Evolutionary conservation across 2,329 filamentous ascomycete genomes (phyloP), one percentile per base, ranked within the genome.

Genomic region (Cadophora sp.): DNA sequence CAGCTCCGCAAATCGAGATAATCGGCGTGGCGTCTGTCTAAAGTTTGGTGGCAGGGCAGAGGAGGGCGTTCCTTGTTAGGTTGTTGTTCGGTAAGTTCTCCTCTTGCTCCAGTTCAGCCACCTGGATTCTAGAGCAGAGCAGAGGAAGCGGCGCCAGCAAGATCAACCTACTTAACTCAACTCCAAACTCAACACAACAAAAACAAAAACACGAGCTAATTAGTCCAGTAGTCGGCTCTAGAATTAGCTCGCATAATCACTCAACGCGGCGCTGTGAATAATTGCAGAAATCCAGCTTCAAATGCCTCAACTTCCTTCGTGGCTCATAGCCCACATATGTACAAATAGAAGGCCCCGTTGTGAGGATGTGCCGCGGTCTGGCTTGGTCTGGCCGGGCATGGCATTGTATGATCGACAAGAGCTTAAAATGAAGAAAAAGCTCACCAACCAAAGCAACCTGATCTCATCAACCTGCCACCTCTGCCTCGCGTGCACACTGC

Each of bases 1-100:
- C 33, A 20, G 53, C 53, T 56, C 53, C 53, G 53, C 36, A 33
- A 14, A 56, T 39, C 53, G 9, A 56, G 53, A 22, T 20, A 56
- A 39, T 56, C 30, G 53, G 33, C 53, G 53, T 56, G 53, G 53
- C 53, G 53, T 56, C 53, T 56, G 30, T 56, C 53, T 55, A 56
- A 56, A 56, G 53, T 24, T n/a, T 56, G 53, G 53, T 56, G 53
- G 53, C 53, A 56, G 51, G 50, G 24, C 48, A 30, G 13, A 22
- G 48, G 13, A 51, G 22, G 48, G 51, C 51, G 51, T 39, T 20
- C 16, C 51, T 55, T 55, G 33, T 56, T 56, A 39, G 53, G 53
- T 36, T 39, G 53, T 20, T 39, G 30, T 56, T 39, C 53, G 33
- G 30, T 56, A 33, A 56, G 53, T 56, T 56, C 53, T 56, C 53